A percentile compares a stretch with the other conserved stretches of the same genome.
Conservation (phyloP, 768 basidiomycete species). For the Pleurotus tuber-regium region DNA sequence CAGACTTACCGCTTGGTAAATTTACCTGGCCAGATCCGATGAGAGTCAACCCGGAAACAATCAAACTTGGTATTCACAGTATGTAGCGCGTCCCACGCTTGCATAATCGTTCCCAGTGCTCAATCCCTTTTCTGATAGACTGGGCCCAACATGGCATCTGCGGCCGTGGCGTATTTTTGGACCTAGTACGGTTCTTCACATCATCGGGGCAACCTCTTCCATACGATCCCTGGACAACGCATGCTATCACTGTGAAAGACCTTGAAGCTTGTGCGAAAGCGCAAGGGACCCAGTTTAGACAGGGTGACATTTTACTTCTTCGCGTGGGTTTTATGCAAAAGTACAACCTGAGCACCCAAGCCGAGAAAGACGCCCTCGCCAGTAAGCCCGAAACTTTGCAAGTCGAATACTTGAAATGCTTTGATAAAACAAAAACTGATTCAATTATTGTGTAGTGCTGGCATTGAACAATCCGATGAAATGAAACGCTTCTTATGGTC, state of each 20-base stretch:
- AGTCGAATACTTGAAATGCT: constrained; percentile 20
- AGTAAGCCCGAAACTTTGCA: constrained; percentile 52
- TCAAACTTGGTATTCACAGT: constrained; percentile 70
- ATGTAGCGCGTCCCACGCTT: too few relatives aligned
- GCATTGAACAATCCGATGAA: constrained; percentile 65
- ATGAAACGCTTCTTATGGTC: constrained; percentile 77
- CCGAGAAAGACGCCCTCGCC: constrained; percentile 41
- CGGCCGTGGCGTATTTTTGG: constrained; percentile 65
- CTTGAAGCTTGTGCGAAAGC: constrained; percentile 56
- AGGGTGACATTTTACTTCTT: constrained; percentile 59
- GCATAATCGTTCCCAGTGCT: not conserved
- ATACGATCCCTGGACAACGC: constrained; percentile 62
- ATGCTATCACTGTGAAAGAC: constrained; percentile 50
- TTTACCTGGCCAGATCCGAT: constrained; percentile 47
- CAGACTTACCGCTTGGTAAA: constrained; percentile 41
- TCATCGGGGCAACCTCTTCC: constrained; percentile 38
- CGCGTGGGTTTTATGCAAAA: constrained; percentile 63
- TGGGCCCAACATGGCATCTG: constrained; percentile 73
- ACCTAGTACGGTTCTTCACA: constrained; percentile 55
- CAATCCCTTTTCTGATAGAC: constrained; percentile 34
- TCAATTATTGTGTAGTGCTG: too few relatives aligned
- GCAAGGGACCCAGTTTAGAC: constrained; percentile 56
- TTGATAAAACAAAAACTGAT: too few relatives aligned
- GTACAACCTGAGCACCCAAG: constrained; percentile 41
- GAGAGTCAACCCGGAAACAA: constrained; percentile 41